phyloP scores from a whole-genome alignment of 163 green algal species.

The Chlorella variabilis region DNA sequence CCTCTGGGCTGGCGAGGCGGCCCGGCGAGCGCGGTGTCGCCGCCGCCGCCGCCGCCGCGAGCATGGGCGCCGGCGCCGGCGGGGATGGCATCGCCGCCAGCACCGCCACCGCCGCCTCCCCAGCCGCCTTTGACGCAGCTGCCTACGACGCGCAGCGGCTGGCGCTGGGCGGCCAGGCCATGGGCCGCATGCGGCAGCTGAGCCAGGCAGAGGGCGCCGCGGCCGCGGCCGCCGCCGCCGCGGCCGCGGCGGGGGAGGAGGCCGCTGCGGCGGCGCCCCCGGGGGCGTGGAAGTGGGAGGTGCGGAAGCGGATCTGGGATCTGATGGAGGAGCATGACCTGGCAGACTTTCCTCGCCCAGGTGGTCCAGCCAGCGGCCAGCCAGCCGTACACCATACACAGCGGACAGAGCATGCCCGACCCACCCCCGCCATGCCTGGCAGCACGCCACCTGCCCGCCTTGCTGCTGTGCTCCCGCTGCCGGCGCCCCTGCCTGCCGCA shows the following conservation, averaged over 20 bases:
- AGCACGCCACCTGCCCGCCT: too few relatives aligned
- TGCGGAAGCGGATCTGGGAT: constrained; percentile 75
- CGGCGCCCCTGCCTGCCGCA: too few relatives aligned
- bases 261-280: not conserved
- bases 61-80: not conserved
- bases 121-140: constrained; percentile 2
- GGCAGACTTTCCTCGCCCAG: constrained; percentile 49
- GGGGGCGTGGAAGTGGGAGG: constrained; percentile 77
- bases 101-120: not conserved
- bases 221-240: not conserved
- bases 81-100: not conserved
- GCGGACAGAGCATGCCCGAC: too few relatives aligned
- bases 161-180: not conserved
- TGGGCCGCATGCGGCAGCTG: not conserved
- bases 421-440: too few relatives aligned
- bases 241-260: not conserved
- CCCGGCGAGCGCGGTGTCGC: too few relatives aligned
- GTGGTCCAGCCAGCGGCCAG: not conserved
- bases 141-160: constrained; percentile 7
- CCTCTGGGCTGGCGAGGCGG: too few relatives aligned
- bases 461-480: too few relatives aligned
- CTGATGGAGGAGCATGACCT: constrained; percentile 76
- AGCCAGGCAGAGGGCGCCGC: not conserved
- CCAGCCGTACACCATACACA: too few relatives aligned
- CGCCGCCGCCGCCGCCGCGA: not conserved